Evolutionary conservation across 2,329 filamentous ascomycete species (phyloP).

Genomic region (Verticillium longisporum): DNA sequence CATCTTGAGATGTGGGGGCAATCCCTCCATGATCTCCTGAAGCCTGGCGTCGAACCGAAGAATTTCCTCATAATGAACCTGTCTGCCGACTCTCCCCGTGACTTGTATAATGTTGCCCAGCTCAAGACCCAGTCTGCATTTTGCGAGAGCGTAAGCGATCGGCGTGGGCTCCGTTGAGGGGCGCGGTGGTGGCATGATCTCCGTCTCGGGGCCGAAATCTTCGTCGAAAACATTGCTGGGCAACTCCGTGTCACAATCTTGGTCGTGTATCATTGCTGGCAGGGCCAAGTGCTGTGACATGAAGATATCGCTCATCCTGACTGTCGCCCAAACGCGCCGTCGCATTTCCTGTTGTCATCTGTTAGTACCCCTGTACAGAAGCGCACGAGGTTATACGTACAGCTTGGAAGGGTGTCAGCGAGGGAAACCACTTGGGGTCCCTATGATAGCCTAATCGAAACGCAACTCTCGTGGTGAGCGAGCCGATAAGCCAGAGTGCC

Average conservation of each 20-base stretch:
- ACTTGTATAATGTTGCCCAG: constrained; percentile 67
- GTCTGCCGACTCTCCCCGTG: constrained; percentile 48
- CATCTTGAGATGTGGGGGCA: constrained; percentile 75
- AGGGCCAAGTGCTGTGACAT: constrained; percentile 70
- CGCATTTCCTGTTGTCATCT: constrained; percentile 55
- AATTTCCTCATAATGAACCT: constrained; percentile 57
- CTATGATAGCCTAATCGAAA: constrained; percentile 72
- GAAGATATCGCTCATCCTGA: constrained; percentile 67
- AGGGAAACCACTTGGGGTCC: constrained; percentile 67
- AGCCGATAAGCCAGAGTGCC: constrained; percentile 52
- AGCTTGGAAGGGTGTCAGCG: constrained; percentile 65
- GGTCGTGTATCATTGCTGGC: constrained; percentile 62
- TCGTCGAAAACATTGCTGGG: constrained; percentile 78
- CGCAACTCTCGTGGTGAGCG: constrained; percentile 49
- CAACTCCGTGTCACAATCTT: constrained; percentile 68
- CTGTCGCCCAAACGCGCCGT: constrained; percentile 59
- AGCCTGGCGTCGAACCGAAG: constrained; percentile 55
- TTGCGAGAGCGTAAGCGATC: constrained; percentile 72
- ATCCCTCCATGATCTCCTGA: constrained; percentile 53
- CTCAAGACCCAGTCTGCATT: constrained; percentile 60
- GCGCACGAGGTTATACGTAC: constrained; percentile 28
- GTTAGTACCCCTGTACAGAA: constrained; percentile 5
- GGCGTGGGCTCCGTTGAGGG: constrained; percentile 66
- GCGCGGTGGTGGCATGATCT: constrained; percentile 59
- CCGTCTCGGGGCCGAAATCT: constrained; percentile 65